Base-by-base conservation (phyloP, 2,329 filamentous ascomycete genomes). In the Ceratocystis papillata region DNA sequence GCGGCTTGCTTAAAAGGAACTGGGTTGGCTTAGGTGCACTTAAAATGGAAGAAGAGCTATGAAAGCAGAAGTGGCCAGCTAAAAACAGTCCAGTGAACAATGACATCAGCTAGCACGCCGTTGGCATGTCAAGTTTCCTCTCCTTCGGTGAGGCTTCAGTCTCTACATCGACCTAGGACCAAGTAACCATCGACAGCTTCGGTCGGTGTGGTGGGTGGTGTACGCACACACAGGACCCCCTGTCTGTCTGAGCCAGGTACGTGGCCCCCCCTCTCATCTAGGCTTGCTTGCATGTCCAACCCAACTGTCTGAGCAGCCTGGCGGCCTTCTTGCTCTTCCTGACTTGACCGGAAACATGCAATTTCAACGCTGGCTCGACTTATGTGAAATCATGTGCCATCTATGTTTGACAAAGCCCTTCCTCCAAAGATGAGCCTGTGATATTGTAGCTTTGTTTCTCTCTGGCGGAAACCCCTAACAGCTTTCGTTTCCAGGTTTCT, bases 341-440 rank as follows among this genome's bases (percentile, higher is more conserved):
- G 3, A 25, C 46, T 25, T 20, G 20, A 37, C 22, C 12, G n/a
- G 53, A 33, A 59, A 59, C 53, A 59, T 1, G 25, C 53, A 33
- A 59, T 59, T 59, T 59, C 3, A 59, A n/a, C 17, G 53, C 22
- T n/a, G 53, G 53, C 22, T 20, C 33, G 53, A 17, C 25, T 33
- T 59, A n/a, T 59, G 22, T 59, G 53, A 59, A 8, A n/a, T 59
- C 28, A 8, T n/a, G 53, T 59, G 53, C 53, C 53, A 59, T 30
- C 15, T 59, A 30, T 33, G 53, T 59, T 59, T 59, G 53, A 59
- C 28, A 59, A 59, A 7, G 5, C 12, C 33, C 53, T 17, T 33
- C 7, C 28, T 59, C 25, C 28, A 59, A 57, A 15, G 2, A 55
- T 10, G 8, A 30, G 3, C 50, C 5, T 15, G 15, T 17, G 22